Evolutionary conservation across 768 basidiomycete genomes (phyloP).

Genomic region (Crucibulum laeve): DNA sequence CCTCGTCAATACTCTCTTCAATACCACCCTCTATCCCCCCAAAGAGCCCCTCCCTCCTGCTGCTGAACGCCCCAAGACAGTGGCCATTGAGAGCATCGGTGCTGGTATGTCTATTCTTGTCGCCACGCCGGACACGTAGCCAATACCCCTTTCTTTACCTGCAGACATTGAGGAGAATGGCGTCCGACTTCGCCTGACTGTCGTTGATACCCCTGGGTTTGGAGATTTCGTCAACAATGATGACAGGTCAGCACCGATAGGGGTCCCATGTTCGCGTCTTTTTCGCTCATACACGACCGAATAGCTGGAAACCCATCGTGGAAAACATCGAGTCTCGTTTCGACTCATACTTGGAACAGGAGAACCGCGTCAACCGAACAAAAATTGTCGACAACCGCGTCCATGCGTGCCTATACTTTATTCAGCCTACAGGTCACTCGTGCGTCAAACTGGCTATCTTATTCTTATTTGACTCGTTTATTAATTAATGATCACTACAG

Average conservation of each 20-base stretch:
- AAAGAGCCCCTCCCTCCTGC: slow-evolving; percentile 84
- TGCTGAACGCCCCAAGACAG: slow-evolving; percentile 86
- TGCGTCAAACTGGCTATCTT: slow-evolving; percentile 40
- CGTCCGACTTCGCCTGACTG: slow-evolving; percentile 93
- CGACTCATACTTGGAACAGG: slow-evolving; percentile 96
- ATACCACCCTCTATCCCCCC: slow-evolving; percentile 89
- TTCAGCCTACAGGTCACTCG: slow-evolving; percentile 98
- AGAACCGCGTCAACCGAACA: slow-evolving; percentile 93
- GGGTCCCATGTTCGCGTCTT: slow-evolving; percentile 7
- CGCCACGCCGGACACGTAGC: slow-evolving; percentile 16
- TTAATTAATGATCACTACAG: slow-evolving; percentile 33
- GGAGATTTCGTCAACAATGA: slow-evolving; percentile 99
- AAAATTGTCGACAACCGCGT: slow-evolving; percentile 97
- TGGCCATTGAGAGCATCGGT: slow-evolving; percentile 96
- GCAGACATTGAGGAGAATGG: slow-evolving; percentile 98
- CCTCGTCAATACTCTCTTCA: slow-evolving; percentile 97
- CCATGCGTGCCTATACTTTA: slow-evolving; percentile 98
- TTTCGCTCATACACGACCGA: slow-evolving; percentile 14
- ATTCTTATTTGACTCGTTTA: background rate
- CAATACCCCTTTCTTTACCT: slow-evolving; percentile 19
- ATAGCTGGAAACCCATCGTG: slow-evolving; percentile 96
- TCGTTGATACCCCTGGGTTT: slow-evolving; percentile 98
- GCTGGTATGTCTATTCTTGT: slow-evolving; percentile 63
- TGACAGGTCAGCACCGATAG: slow-evolving; percentile 62
- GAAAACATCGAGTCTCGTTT: slow-evolving; percentile 98